Evolutionary conservation across 768 basidiomycete species (phyloP), one percentile per base, ranked within the genome.

Genomic region (Leccinellum luteum): DNA sequence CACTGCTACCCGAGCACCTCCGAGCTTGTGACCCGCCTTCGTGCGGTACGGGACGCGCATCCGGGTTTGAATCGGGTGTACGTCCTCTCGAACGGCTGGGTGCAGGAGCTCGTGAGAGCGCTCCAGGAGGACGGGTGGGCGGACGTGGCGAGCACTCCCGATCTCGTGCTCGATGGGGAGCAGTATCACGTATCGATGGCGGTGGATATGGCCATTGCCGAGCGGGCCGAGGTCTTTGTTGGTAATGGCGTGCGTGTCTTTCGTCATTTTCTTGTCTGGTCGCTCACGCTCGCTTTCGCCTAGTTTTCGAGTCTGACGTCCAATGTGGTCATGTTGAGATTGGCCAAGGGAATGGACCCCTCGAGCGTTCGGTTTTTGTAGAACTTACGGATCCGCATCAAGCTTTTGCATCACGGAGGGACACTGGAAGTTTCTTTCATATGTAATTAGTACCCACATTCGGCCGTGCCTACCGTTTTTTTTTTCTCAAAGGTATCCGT

Each of bases 171-270:
- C 25, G 80, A 78, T 56, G 58, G 70, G 34, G 78, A 76, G 49
- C 82, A 85, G 64, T 67, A 62, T 14, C 68, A 80, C 14, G 80
- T 85, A 3, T 73, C 71, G 25, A 79, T 78, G 66, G 83, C 81
- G 1, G 76, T 85, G 35, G 84, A 85, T 64, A 85, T 86, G 84
- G 81, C 78, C 12, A 76, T 86, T 25, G 85, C 81, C 1, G 76
- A 81, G 64, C 71, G 74, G 49, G 83, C 83, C 1, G 81, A 85
- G 62, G 80, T 84, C 43, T 85, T 85, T 64, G 70, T 85, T 7
- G 85, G 84, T 0, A 86, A 85, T 61, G 84, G 84, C 55, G 83
- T 85, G 49, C 64, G 81, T 77, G 3, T 15, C 50, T 13, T 21
- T 35, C 15, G n/a, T 7, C 35, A 0, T 34, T 4, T 23, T 10